phyloP scores from a whole-genome alignment of 257 asterid genomes.

The Solanum pimpinellifolium region DNA sequence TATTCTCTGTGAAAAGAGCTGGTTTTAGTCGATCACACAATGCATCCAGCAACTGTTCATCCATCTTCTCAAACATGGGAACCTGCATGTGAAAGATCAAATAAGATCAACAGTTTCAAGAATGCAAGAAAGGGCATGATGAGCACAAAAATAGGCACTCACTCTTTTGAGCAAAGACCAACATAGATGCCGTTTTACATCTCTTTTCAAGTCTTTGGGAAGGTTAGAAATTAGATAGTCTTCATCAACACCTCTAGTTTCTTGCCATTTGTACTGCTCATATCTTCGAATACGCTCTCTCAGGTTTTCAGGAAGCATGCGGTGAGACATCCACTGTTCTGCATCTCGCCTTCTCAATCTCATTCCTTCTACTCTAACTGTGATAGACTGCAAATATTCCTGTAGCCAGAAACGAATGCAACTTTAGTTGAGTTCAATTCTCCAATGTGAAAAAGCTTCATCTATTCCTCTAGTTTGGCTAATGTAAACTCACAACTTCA shows the following conservation, averaged over 20 bases:
- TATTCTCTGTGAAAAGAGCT: constrained; percentile 36
- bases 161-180: constrained; percentile 51
- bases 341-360: constrained; percentile 23
- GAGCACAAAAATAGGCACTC: not conserved
- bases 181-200: constrained; percentile 58
- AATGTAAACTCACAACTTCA: not conserved
- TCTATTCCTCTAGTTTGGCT: not conserved
- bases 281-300: constrained; percentile 20
- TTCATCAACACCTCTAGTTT: constrained; percentile 60
- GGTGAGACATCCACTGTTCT: constrained; percentile 37
- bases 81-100: constrained; percentile 20
- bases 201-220: constrained; percentile 61
- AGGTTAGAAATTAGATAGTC: constrained; percentile 43
- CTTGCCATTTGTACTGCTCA: constrained; percentile 45
- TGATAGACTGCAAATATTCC: constrained; percentile 29
- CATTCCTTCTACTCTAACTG: constrained; percentile 31
- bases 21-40: constrained; percentile 40
- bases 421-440: not conserved
- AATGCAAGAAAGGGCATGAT: not conserved
- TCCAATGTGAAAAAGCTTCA: not conserved
- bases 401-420: not conserved
- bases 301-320: constrained; percentile 23
- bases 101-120: not conserved
- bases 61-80: constrained; percentile 55
- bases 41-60: constrained; percentile 49